phyloP scores from a whole-genome alignment of 2,329 filamentous ascomycete species.

The Ophiocordyceps polyrhachis-furcata region DNA sequence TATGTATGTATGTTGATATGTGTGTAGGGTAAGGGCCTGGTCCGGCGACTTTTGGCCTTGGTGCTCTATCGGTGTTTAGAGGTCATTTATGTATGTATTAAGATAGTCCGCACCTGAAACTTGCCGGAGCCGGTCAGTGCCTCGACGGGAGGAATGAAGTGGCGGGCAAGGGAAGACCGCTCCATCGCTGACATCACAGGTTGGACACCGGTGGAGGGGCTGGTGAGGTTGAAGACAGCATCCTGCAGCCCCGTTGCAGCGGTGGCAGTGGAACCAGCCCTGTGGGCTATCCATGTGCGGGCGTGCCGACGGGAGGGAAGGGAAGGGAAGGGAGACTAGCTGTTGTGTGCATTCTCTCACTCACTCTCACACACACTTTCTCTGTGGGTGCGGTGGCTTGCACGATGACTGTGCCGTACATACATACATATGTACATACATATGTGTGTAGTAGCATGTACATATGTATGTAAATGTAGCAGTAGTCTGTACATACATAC shows the following conservation, averaged over 20 bases:
- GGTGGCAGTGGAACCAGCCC: not conserved
- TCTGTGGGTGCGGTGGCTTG: not conserved
- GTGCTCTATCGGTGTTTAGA: too few relatives aligned
- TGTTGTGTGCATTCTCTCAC: not conserved
- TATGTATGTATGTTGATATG: too few relatives aligned
- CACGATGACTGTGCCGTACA: not conserved
- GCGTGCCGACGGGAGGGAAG: not conserved
- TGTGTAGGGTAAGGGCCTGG: too few relatives aligned
- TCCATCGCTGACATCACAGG: not conserved
- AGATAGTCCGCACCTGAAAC: not conserved
- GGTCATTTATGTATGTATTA: too few relatives aligned
- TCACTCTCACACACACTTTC: too few relatives aligned
- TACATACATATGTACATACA: not conserved
- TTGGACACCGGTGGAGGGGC: not conserved
- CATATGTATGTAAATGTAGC: too few relatives aligned
- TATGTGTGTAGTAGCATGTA: too few relatives aligned
- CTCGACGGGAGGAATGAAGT: not conserved
- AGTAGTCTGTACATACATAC: not conserved
- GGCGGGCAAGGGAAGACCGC: not conserved
- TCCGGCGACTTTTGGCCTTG: too few relatives aligned
- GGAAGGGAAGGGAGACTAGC: not conserved
- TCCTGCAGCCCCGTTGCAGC: not conserved
- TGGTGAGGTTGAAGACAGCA: not conserved
- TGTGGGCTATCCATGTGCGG: not conserved
- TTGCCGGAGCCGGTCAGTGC: not conserved